Conservation (phyloP, 139 green algal genomes). For the Marvania coccoides region DNA sequence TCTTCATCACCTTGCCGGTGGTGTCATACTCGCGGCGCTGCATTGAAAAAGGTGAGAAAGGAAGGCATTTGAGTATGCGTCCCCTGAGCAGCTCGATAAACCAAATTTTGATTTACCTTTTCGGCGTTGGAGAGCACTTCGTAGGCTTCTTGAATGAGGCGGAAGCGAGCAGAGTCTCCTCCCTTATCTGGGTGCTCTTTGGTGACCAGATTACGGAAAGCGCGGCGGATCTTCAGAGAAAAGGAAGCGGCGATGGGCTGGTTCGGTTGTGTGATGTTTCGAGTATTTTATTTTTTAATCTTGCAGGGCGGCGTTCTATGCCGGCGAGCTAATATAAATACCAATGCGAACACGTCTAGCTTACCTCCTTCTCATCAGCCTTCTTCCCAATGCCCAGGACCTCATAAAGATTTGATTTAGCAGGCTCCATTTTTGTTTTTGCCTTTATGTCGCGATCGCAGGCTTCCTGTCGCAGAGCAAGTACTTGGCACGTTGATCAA, state of each 20-base stretch:
- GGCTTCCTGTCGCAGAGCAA: background rate
- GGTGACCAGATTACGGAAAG: slow-evolving; percentile 49
- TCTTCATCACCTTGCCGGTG: slow-evolving; percentile 57
- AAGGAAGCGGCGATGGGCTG: no score
- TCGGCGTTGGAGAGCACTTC: slow-evolving; percentile 55
- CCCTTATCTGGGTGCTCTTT: slow-evolving; percentile 54
- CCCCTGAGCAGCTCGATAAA: no score
- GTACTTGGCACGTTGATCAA: no score
- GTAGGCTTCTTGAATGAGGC: slow-evolving; percentile 44
- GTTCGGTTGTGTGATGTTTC: background rate
- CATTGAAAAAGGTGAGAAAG: background rate
- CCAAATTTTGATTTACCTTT: slow-evolving; percentile 34
- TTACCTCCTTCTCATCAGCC: background rate
- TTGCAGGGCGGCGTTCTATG: no score
- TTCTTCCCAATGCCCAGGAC: background rate
- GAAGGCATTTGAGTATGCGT: background rate
- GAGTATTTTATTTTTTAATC: background rate
- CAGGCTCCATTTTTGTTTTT: background rate
- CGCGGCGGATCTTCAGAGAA: slow-evolving; percentile 38
- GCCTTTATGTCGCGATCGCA: background rate
- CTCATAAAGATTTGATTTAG: background rate
- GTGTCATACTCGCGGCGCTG: slow-evolving; percentile 56
- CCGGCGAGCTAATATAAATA: no score
- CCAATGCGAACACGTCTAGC: background rate
- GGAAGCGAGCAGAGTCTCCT: slow-evolving; percentile 47